phyloP scores from a whole-genome alignment of 805 yeast genomes.

The Wickerhamiella sergipiensis region DNA sequence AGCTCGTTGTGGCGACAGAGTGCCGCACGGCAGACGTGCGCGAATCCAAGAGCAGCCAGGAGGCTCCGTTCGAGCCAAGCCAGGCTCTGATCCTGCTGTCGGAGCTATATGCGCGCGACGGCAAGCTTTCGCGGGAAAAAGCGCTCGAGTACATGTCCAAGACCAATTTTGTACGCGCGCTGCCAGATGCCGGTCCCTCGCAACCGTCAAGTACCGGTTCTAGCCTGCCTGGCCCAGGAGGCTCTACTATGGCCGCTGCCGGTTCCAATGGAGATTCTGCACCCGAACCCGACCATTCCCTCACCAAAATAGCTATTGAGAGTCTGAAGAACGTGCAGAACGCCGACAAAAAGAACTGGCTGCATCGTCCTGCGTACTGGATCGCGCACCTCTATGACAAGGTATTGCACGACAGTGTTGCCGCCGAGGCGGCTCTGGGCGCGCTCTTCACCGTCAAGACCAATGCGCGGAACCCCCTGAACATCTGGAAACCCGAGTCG shows the following conservation, averaged over 20 bases:
- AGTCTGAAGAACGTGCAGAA: constrained; percentile 35
- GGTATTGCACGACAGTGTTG: constrained; percentile 36
- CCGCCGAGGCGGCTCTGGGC: constrained; percentile 53
- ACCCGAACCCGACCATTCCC: neutral
- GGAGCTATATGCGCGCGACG: constrained; percentile 16
- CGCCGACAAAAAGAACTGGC: constrained; percentile 80
- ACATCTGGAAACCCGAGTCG: constrained; percentile 84
- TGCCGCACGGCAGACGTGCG: neutral
- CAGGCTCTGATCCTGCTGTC: constrained; percentile 30
- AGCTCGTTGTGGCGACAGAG: constrained; percentile 25
- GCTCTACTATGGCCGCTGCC: too few species aligned
- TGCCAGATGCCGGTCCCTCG: too few species aligned
- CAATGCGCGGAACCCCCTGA: constrained; percentile 51
- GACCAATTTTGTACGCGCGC: neutral
- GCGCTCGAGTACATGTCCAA: constrained; percentile 1
- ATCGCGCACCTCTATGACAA: constrained; percentile 49
- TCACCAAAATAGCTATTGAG: neutral
- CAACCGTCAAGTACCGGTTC: too few species aligned
- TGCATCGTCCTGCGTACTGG: constrained; percentile 68
- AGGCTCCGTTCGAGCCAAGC: constrained; percentile 4
- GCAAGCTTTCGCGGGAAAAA: constrained; percentile 11
- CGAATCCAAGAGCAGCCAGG: constrained; percentile 8
- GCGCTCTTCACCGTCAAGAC: constrained; percentile 51
- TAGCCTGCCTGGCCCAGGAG: too few species aligned
- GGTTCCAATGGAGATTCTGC: too few species aligned